Conservation (phyloP, 306 rosid species). For the Citrullus mucosospermus region DNA sequence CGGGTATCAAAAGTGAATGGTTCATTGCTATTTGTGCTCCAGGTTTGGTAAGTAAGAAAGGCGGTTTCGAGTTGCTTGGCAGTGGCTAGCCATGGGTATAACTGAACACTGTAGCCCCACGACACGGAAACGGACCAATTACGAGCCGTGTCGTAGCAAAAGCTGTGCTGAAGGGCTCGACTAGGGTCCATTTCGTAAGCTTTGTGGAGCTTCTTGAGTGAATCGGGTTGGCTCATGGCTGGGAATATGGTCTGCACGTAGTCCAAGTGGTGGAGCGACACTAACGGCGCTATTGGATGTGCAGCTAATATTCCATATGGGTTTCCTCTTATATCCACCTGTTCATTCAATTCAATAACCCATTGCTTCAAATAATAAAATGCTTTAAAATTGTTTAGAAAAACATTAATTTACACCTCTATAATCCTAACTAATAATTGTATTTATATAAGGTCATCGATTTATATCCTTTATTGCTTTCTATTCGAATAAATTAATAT, state of each 20-base stretch:
- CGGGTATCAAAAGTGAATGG: conserved; percentile 49
- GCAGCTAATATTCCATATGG: conserved; percentile 58
- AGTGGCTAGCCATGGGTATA: conserved; percentile 29
- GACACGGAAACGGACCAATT: conserved; percentile 72
- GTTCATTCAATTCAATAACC: not conserved
- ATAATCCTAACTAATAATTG: no score
- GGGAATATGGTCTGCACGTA: conserved; percentile 46
- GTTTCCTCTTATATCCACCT: conserved; percentile 52
- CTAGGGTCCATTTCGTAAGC: conserved; percentile 37
- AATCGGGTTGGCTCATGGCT: conserved; percentile 8
- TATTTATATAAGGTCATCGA: no score
- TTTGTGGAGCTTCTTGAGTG: conserved; percentile 11
- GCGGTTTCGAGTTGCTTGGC: conserved; percentile 40
- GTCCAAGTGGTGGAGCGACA: conserved; percentile 68
- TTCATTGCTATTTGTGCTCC: conserved; percentile 18
- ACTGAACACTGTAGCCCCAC: conserved; percentile 55
- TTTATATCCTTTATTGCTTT: no score
- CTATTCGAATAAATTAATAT: no score
- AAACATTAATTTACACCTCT: no score
- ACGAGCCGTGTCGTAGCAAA: conserved; percentile 38
- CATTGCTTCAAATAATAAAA: not conserved
- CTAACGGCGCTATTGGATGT: conserved; percentile 63
- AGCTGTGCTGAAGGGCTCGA: conserved; percentile 38
- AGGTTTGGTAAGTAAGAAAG: conserved; percentile 33
- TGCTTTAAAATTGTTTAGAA: not conserved